These are phyloP conservation scores for Euphrasia arctica DNA, from an alignment of 305 asterid species.

Conservation along the genomic window DNA sequence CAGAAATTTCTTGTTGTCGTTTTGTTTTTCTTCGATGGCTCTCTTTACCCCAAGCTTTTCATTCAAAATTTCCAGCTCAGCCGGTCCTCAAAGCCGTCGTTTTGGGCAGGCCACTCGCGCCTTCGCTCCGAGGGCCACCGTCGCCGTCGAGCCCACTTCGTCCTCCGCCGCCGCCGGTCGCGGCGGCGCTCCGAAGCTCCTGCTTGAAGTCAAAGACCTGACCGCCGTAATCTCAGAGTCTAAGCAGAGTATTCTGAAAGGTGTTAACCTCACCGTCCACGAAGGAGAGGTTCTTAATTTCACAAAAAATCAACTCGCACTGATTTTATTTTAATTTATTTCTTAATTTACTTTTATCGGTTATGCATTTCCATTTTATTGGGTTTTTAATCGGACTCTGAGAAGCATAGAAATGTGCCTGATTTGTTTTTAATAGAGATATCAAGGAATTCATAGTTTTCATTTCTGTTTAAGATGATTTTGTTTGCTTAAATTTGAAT, in stretches of 20 bases:
- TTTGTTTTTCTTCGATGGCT: slow-evolving; percentile 48
- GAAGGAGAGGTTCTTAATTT: slow-evolving; percentile 77
- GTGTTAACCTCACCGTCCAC: slow-evolving; percentile 74
- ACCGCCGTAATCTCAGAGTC: slow-evolving; percentile 70
- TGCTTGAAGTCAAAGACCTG: slow-evolving; percentile 81
- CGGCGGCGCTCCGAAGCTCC: slow-evolving; percentile 42
- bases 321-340: too few relatives aligned
- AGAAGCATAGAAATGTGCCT: background rate
- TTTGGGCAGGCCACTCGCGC: slow-evolving; percentile 19
- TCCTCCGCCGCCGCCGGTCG: slow-evolving; percentile 34
- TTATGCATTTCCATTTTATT: background rate
- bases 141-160: slow-evolving; percentile 53
- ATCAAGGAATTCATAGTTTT: background rate
- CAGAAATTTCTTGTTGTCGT: too few relatives aligned
- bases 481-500: slow-evolving; percentile 1
- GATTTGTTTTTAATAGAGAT: too few relatives aligned
- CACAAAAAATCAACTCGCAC: background rate
- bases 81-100: slow-evolving; percentile 32
- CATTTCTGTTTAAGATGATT: background rate
- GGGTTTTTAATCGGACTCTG: background rate
- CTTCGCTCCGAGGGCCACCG: slow-evolving; percentile 43
- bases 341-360: background rate
- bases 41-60: slow-evolving; percentile 45
- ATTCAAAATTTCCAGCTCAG: slow-evolving; percentile 31
- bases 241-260: slow-evolving; percentile 68